Conservation (phyloP, 805 yeast genomes). For the Schwanniomyces vanrijiae region DNA sequence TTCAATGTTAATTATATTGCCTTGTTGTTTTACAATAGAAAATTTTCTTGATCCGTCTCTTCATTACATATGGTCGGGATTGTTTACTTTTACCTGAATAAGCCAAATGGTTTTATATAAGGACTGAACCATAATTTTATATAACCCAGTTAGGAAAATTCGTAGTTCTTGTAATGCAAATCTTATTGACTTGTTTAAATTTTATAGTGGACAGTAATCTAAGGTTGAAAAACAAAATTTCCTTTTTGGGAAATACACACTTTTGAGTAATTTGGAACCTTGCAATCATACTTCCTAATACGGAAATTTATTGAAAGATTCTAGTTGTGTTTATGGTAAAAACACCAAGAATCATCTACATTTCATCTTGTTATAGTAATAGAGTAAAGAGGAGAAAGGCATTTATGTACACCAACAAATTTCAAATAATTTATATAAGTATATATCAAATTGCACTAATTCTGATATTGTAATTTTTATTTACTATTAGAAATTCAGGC, state of each 20-base stretch:
- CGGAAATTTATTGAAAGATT: constrained; percentile 15
- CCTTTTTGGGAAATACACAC: constrained; percentile 16
- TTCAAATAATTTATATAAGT: background rate
- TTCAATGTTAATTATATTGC: background rate
- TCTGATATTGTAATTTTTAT: background rate
- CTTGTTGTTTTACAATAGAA: background rate
- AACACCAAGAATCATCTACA: background rate
- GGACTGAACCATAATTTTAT: background rate
- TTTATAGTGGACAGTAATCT: background rate
- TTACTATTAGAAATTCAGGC: background rate
- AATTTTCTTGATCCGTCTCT: background rate
- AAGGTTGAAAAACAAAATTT: constrained; percentile 9
- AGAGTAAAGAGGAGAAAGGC: background rate
- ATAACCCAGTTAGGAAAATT: background rate
- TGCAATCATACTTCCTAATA: constrained; percentile 19
- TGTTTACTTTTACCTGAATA: background rate
- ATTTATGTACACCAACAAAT: background rate
- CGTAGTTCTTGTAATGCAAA: background rate
- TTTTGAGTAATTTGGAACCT: background rate
- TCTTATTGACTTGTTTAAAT: background rate
- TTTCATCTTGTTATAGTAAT: background rate
- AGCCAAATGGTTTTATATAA: background rate
- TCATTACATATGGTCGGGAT: background rate
- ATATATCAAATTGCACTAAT: background rate
- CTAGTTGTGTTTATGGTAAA: background rate